Conservation (phyloP, 2,329 filamentous ascomycete genomes). For the Fusarium sp. region DNA sequence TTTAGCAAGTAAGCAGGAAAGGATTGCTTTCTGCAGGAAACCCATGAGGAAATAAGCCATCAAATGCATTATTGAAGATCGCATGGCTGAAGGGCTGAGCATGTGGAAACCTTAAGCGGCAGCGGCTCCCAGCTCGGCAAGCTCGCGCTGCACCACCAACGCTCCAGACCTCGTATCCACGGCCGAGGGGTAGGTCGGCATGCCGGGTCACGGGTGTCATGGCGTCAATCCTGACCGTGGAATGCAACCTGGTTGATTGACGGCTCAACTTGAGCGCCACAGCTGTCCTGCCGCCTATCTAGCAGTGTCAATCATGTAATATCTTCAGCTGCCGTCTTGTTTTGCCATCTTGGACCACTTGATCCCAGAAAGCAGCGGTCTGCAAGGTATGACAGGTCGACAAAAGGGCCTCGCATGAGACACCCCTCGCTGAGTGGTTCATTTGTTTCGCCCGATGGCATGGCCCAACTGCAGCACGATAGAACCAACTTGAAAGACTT, state of each 20-base stretch:
- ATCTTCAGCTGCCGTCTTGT: slow-evolving; percentile 11
- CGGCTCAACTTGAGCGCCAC: slow-evolving; percentile 29
- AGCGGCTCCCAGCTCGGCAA: slow-evolving; percentile 15
- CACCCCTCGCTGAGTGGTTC: slow-evolving; percentile 18
- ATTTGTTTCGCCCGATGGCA: slow-evolving; percentile 20
- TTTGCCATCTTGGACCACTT: slow-evolving; percentile 15
- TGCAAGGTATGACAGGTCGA: slow-evolving; percentile 19
- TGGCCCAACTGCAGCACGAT: slow-evolving; percentile 26
- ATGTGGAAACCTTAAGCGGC: slow-evolving; percentile 13
- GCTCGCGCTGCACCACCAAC: slow-evolving; percentile 8
- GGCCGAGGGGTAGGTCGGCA: slow-evolving; percentile 25
- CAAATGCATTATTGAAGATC: slow-evolving; percentile 12
- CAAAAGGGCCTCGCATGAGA: slow-evolving; percentile 29
- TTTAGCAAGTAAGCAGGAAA: slow-evolving; percentile 6
- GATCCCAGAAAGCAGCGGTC: slow-evolving; percentile 16
- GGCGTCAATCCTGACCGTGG: slow-evolving; percentile 28
- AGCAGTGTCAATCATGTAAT: slow-evolving; percentile 13
- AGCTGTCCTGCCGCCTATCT: slow-evolving; percentile 14
- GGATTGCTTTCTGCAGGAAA: slow-evolving; percentile 14
- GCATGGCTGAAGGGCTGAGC: slow-evolving; percentile 18
- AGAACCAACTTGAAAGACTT: slow-evolving; percentile 36
- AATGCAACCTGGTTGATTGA: slow-evolving; percentile 35
- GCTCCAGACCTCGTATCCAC: slow-evolving; percentile 33
- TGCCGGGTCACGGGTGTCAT: slow-evolving; percentile 24
- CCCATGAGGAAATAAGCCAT: slow-evolving; percentile 17